Conservation (phyloP, 148 eudicot genomes). For the Amaranthus palmeri region DNA sequence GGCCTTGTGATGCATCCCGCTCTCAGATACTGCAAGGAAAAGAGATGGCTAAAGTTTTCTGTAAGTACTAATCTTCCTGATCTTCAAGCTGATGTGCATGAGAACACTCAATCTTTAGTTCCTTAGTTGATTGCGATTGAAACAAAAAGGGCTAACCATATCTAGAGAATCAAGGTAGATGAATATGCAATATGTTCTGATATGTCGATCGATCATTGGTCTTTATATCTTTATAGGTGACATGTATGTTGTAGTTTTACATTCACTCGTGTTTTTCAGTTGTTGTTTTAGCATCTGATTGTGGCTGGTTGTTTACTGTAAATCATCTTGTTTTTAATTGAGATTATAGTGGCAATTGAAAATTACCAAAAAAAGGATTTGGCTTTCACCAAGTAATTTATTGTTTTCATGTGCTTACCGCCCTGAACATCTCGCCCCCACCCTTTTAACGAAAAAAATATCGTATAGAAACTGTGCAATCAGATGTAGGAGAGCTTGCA, state of each 20-base stretch:
- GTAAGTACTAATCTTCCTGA: constrained; percentile 42
- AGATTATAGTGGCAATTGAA: constrained; percentile 21
- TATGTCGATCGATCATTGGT: constrained; percentile 14
- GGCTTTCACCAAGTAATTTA: neutral
- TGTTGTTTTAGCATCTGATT: constrained; percentile 19
- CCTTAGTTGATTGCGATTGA: constrained; percentile 22
- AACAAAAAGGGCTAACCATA: constrained; percentile 2
- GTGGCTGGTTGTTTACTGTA: constrained; percentile 26
- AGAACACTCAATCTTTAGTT: constrained; percentile 28
- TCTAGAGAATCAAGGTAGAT: constrained; percentile 10
- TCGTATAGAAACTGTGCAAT: no score
- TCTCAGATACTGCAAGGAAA: constrained; percentile 42
- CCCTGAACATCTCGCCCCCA: neutral
- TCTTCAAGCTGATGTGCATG: constrained; percentile 27
- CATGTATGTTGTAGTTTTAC: constrained; percentile 29
- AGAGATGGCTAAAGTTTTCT: constrained; percentile 49
- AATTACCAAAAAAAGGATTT: neutral
- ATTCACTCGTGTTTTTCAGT: constrained; percentile 13
- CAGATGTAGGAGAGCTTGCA: no score
- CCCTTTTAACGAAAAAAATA: neutral
- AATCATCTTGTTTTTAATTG: constrained; percentile 26
- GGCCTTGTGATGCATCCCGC: constrained; percentile 55
- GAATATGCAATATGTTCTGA: constrained; percentile 10
- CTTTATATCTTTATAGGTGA: constrained; percentile 20
- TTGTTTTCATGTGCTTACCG: neutral